Conservation (phyloP, 768 basidiomycete genomes). For the Termitomyces eurrhizus region DNA sequence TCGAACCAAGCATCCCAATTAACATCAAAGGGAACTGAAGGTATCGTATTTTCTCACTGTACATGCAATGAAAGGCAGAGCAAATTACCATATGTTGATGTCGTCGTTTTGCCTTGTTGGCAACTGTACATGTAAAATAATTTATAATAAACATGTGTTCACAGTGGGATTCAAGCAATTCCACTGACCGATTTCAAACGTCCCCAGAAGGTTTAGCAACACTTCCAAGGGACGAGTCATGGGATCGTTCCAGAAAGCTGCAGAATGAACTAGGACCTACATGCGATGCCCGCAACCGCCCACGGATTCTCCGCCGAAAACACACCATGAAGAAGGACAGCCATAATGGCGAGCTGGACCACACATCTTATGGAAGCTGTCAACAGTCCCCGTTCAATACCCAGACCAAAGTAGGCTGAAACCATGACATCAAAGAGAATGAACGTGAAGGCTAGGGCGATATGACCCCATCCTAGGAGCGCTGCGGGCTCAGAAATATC, state of each 20-base stretch:
- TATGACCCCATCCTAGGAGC: constrained; percentile 64
- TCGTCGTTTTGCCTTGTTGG: constrained; percentile 74
- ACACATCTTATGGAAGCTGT: constrained; percentile 72
- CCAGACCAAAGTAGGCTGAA: constrained; percentile 62
- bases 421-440: constrained; percentile 68
- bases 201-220: constrained; percentile 71
- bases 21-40: constrained; percentile 65
- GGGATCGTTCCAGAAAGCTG: not conserved
- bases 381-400: constrained; percentile 62
- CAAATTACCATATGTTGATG: constrained; percentile 67
- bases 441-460: constrained; percentile 71
- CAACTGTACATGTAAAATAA: constrained; percentile 38
- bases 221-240: constrained; percentile 30
- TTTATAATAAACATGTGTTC: not conserved
- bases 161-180: not conserved
- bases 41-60: not conserved
- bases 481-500: constrained; percentile 14
- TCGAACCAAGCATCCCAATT: constrained; percentile 66
- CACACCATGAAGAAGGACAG: constrained; percentile 62
- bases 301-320: constrained; percentile 74
- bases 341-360: constrained; percentile 74
- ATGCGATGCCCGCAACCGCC: constrained; percentile 69
- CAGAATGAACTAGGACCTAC: constrained; percentile 39
- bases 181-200: constrained; percentile 68
- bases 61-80: not conserved